Percentiles rank a stretch among this genome's conserved stretches.
These are phyloP conservation scores for Bigelowiella natans DNA, from an alignment of 78 protist species.

Conservation along the genomic window DNA sequence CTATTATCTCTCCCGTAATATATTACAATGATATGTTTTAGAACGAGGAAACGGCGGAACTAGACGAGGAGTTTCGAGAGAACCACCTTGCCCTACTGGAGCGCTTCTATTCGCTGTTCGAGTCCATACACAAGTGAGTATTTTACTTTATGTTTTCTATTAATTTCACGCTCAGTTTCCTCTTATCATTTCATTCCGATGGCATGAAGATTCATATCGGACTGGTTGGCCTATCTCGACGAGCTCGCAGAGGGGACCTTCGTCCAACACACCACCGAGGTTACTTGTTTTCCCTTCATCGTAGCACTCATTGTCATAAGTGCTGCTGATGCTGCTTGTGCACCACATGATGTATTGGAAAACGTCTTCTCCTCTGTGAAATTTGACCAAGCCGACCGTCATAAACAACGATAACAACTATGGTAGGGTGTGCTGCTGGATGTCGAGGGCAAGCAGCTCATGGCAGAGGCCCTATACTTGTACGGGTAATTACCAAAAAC, in stretches of 20 bases:
- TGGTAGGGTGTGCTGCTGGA: conserved; percentile 67
- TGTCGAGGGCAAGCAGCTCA: conserved; percentile 86
- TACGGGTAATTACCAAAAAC: too few relatives aligned
- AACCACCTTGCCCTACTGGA: conserved; percentile 66
- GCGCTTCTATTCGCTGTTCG: conserved; percentile 83
- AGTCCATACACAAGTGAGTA: conserved; percentile 69
- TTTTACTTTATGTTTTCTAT: conserved; percentile 19
- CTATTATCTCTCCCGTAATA: too few relatives aligned
- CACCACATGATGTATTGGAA: too few relatives aligned
- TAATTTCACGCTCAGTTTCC: background rate
- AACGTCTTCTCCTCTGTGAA: too few relatives aligned
- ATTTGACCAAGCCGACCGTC: too few relatives aligned
- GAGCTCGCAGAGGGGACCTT: background rate
- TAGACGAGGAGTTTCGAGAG: conserved; percentile 73
- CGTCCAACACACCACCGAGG: background rate
- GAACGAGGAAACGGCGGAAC: conserved; percentile 44
- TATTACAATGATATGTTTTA: background rate
- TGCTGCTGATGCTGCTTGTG: too few relatives aligned
- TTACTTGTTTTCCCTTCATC: too few relatives aligned
- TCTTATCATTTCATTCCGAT: too few relatives aligned
- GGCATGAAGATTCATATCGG: background rate
- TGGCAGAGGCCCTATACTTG: conserved; percentile 72
- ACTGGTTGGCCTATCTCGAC: background rate
- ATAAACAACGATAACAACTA: too few relatives aligned
- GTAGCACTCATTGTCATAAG: too few relatives aligned